These are phyloP conservation scores for Taphrina pruni DNA, from an alignment of 1,139 yeast species.

Conservation along the genomic window DNA sequence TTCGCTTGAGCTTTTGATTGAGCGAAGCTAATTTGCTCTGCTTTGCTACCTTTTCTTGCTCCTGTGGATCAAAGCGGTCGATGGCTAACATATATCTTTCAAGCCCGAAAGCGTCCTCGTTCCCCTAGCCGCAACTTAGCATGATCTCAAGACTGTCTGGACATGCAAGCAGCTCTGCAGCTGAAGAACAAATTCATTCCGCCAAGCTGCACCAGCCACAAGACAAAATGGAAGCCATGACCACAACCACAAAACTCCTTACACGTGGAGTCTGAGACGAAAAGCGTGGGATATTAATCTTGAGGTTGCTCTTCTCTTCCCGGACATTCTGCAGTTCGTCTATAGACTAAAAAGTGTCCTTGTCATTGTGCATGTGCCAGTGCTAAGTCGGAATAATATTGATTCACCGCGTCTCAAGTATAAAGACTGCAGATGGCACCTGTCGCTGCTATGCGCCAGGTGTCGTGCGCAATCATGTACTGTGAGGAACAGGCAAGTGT, in stretches of 20 bases:
- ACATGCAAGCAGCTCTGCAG: no score
- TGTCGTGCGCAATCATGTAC: no score
- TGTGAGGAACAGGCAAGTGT: neutral
- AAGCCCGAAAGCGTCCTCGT: neutral
- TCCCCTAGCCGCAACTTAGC: neutral
- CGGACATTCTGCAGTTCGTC: no score
- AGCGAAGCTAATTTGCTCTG: slow-evolving; percentile 11
- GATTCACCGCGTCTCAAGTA: neutral
- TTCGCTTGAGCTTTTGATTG: slow-evolving; percentile 23
- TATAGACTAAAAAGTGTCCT: neutral
- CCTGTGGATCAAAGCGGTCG: slow-evolving; percentile 19
- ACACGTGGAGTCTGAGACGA: neutral
- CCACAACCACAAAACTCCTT: neutral
- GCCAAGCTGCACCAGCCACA: neutral
- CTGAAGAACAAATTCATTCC: no score
- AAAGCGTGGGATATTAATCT: neutral
- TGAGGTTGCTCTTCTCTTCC: neutral
- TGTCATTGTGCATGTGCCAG: neutral
- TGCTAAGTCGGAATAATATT: neutral
- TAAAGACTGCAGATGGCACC: neutral
- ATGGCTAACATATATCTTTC: slow-evolving; percentile 2
- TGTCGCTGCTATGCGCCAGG: no score
- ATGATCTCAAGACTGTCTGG: neutral
- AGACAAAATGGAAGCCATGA: neutral
- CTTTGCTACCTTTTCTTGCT: neutral